Conservation (phyloP, 2,329 filamentous ascomycete genomes). For the Beauveria pseudobassiana region DNA sequence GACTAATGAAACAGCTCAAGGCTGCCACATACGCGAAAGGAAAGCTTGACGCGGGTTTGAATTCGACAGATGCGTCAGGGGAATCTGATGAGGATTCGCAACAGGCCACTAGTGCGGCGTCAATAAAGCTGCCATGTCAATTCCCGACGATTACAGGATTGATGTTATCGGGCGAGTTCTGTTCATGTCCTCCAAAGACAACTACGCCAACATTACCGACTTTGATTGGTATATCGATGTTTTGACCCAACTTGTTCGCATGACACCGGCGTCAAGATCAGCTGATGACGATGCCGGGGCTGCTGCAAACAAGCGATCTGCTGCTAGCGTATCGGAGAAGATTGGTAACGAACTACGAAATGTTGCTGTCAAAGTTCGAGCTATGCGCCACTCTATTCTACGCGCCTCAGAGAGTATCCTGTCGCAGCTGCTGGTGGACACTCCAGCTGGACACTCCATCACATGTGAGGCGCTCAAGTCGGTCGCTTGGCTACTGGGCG, state of each 20-base stretch:
- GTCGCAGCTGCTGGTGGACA: slow-evolving; percentile 45
- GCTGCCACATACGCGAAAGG: slow-evolving; percentile 49
- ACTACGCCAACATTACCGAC: slow-evolving; percentile 77
- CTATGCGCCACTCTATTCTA: slow-evolving; percentile 71
- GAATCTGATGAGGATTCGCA: slow-evolving; percentile 47
- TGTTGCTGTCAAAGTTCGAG: slow-evolving; percentile 84
- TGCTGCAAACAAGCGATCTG: slow-evolving; percentile 19
- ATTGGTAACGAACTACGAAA: slow-evolving; percentile 86
- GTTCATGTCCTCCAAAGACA: slow-evolving; percentile 82
- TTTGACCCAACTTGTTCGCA: slow-evolving; percentile 73
- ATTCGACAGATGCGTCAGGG: slow-evolving; percentile 35
- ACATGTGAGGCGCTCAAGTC: slow-evolving; percentile 64
- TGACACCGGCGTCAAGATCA: slow-evolving; percentile 47
- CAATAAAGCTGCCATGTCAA: slow-evolving; percentile 42
- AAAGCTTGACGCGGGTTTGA: slow-evolving; percentile 31
- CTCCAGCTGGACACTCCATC: slow-evolving; percentile 47
- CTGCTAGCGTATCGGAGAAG: slow-evolving; percentile 46
- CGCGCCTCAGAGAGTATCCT: slow-evolving; percentile 74
- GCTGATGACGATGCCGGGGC: slow-evolving; percentile 29
- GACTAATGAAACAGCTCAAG: slow-evolving; percentile 80
- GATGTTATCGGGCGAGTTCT: slow-evolving; percentile 79
- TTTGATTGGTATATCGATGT: slow-evolving; percentile 98
- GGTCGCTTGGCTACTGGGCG: slow-evolving; percentile 78
- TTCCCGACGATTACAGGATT: slow-evolving; percentile 79
- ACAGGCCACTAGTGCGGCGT: slow-evolving; percentile 29